phyloP scores from a whole-genome alignment of 352 stramenopile species.

The Peronospora farinosa region DNA sequence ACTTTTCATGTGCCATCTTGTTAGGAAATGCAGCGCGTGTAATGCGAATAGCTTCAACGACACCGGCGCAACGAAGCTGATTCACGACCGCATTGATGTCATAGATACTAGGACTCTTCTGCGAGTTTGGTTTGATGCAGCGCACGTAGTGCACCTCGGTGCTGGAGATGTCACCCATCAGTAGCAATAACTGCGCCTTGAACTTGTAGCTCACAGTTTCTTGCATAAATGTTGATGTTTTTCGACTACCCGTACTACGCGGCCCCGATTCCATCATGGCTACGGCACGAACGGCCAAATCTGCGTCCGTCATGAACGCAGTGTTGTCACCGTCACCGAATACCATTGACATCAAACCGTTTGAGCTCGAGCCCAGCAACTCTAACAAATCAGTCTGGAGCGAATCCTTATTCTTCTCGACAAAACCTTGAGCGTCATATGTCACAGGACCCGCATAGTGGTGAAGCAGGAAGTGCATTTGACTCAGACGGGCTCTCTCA shows the following conservation, averaged over 20 bases:
- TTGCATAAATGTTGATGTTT: constrained; percentile 82
- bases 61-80: constrained; percentile 83
- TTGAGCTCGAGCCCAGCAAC: constrained; percentile 60
- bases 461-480: constrained; percentile 74
- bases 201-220: constrained; percentile 88
- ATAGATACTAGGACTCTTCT: constrained; percentile 68
- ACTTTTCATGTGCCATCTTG: constrained; percentile 91
- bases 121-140: constrained; percentile 88
- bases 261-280: constrained; percentile 41
- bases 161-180: constrained; percentile 84
- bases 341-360: constrained; percentile 64
- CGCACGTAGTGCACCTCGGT: constrained; percentile 87
- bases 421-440: constrained; percentile 77
- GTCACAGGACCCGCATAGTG: constrained; percentile 81
- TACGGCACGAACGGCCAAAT: constrained; percentile 48
- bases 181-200: constrained; percentile 74
- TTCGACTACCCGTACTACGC: constrained; percentile 45
- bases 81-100: constrained; percentile 85
- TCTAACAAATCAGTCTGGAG: constrained; percentile 74
- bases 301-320: constrained; percentile 54
- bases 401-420: constrained; percentile 87
- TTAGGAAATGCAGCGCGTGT: constrained; percentile 86
- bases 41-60: constrained; percentile 89
- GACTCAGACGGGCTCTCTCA: constrained; percentile 63
- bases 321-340: constrained; percentile 51